Conservation (phyloP, 1,284 basidiomycete genomes). For the Tilletiopsis washingtonensis region DNA sequence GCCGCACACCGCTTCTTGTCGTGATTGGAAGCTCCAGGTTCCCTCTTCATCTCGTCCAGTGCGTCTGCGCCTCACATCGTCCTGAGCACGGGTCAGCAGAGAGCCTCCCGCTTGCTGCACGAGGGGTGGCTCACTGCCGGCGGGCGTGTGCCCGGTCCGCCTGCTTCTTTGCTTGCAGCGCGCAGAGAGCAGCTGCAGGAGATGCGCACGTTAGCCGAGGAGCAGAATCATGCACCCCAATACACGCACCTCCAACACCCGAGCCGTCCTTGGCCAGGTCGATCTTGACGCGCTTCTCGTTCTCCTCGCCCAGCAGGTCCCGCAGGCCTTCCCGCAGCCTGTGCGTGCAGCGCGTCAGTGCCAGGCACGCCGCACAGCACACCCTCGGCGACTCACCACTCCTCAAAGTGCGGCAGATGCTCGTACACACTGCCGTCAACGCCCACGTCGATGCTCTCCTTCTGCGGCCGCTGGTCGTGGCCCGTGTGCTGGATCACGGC, state of each 20-base stretch:
- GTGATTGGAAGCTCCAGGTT: no score
- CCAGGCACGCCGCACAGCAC: neutral
- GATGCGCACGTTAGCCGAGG: neutral
- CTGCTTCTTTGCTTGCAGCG: constrained; percentile 9
- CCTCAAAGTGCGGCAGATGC: constrained; percentile 70
- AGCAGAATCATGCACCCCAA: neutral
- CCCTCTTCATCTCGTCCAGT: no score
- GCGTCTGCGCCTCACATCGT: no score
- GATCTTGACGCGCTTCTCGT: constrained; percentile 71
- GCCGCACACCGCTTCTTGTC: no score
- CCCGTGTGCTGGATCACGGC: constrained; percentile 75
- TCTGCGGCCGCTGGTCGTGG: constrained; percentile 52
- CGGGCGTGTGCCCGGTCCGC: neutral
- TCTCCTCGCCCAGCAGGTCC: constrained; percentile 67
- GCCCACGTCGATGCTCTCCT: constrained; percentile 22
- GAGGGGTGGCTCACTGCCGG: no score
- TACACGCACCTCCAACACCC: constrained; percentile 76
- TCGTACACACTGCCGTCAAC: constrained; percentile 62
- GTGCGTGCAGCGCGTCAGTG: constrained; percentile 47
- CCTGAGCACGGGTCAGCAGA: no score
- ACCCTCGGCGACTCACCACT: neutral
- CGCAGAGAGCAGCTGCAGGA: constrained; percentile 6
- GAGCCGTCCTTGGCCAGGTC: constrained; percentile 94
- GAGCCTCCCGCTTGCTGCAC: no score
- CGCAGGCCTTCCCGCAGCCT: constrained; percentile 66